A percentile compares a stretch with the other conserved stretches of the same genome.
phyloP scores from a whole-genome alignment of 768 basidiomycete genomes.

The Collybia sp. region DNA sequence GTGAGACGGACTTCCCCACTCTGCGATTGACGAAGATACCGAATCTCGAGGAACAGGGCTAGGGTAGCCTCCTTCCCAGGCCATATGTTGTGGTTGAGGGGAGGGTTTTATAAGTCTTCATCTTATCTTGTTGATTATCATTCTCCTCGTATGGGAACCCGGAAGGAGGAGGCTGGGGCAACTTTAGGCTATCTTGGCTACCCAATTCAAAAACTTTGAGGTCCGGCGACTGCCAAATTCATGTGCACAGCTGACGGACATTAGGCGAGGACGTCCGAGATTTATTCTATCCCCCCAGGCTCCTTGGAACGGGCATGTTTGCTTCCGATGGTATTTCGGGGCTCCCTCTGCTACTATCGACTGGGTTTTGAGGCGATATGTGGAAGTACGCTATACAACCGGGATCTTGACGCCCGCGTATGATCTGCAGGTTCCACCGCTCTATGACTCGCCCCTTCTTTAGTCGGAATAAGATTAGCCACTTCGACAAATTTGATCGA shows the following conservation, averaged over 20 bases:
- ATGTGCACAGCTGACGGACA: not conserved
- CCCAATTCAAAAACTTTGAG: constrained; percentile 40
- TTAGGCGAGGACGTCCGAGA: constrained; percentile 19
- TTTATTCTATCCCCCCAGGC: constrained; percentile 24
- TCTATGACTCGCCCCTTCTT: constrained; percentile 71
- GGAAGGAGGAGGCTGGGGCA: not conserved
- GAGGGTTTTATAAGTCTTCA: too few relatives aligned
- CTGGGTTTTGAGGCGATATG: constrained; percentile 37
- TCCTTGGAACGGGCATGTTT: constrained; percentile 57
- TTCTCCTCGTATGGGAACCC: too few relatives aligned
- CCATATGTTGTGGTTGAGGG: too few relatives aligned
- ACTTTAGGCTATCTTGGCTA: constrained; percentile 34
- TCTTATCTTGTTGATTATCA: too few relatives aligned
- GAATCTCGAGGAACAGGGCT: too few relatives aligned
- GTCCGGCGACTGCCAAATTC: constrained; percentile 1
- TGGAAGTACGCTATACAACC: constrained; percentile 50
- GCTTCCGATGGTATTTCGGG: constrained; percentile 45
- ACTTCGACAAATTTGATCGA: constrained; percentile 59
- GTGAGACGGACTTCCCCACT: too few relatives aligned
- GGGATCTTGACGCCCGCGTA: not conserved
- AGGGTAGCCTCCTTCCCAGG: too few relatives aligned
- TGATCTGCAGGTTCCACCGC: constrained; percentile 50
- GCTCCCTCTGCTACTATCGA: too few relatives aligned
- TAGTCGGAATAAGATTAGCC: constrained; percentile 50
- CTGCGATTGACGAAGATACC: too few relatives aligned